Base-by-base conservation (phyloP, 179 eudicot species). In the Silene vulgaris region DNA sequence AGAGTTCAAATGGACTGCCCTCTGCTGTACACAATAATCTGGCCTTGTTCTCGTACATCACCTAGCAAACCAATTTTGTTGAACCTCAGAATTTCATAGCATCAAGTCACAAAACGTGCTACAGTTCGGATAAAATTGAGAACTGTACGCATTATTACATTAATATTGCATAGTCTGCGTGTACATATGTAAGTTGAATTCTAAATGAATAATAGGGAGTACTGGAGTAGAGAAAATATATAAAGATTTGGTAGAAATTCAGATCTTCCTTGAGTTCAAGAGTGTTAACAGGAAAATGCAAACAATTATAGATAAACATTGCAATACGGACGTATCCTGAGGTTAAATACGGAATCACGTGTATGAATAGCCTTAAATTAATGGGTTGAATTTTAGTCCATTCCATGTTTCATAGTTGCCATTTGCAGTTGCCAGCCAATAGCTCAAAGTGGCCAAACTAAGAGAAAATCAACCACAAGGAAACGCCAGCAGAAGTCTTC, bases 21-120 rank as follows among this genome's bases (percentile, higher is more conserved):
- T 88, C 95, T 74, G 97, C 99, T 26, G 93, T 81, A 78, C 99
- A 90, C 79, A 92, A 19, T 65, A 95, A 75, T 77, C 99, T 88
- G 63, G 89, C 97, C 82, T 77, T 88, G 80, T 90, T 95, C 79
- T 95, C 99, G 79, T 95, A 95, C 96, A 90, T 85, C 82, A 95
- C 97, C 99, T 95, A 75, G 67, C 67, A 65, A 69, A 61, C 20
- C 72, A 66, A 64, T 67, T 50, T 13, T 29, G 29, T 56, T 59
- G 30, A 32, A 52, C 16, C 19, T 65, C 21, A 19, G 59, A 48
- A 63, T 50, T 45, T 13, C 50, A 62, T 6, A 20, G 16, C 48
- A 29, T 2, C 17, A 64, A 23, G 26, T 23, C 26, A 23, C 26
- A 23, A 54, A 35, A 75, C 1, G 13, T 14, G 3, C 32, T 65